phyloP scores from a whole-genome alignment of 2,329 filamentous ascomycete genomes.

The Scedosporium dehoogii region DNA sequence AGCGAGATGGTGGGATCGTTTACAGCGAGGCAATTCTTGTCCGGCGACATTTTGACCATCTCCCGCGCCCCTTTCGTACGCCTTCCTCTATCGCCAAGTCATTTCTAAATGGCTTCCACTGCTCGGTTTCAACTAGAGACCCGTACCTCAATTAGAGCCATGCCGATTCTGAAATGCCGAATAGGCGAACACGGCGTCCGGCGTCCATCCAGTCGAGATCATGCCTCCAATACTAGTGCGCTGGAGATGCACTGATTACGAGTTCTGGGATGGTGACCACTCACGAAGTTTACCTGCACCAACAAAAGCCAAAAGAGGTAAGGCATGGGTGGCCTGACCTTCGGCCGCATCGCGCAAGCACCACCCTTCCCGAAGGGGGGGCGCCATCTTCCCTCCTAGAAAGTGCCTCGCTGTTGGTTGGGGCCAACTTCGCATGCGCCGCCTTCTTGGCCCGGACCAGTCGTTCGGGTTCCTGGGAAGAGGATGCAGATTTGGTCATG shows the following conservation, averaged over 20 bases:
- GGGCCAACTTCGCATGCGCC: not conserved
- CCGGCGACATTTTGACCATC: no score
- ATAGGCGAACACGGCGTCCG: not conserved
- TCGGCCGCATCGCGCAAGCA: not conserved
- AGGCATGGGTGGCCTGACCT: not conserved
- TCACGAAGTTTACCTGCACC: not conserved
- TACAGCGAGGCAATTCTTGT: no score
- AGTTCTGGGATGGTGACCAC: not conserved
- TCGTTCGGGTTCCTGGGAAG: not conserved
- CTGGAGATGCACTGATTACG: not conserved
- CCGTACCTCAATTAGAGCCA: no score
- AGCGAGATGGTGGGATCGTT: no score
- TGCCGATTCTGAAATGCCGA: not conserved
- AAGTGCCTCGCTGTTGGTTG: not conserved
- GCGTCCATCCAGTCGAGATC: not conserved
- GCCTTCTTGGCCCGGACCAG: not conserved
- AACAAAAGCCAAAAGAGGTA: not conserved
- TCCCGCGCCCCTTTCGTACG: no score
- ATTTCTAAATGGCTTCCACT: no score
- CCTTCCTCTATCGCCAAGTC: no score
- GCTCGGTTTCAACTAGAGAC: no score
- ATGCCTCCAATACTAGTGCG: not conserved
- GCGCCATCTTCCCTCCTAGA: not conserved
- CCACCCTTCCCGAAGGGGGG: not conserved
- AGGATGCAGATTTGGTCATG: no score